Percentiles rank a stretch among this genome's conserved stretches.
Evolutionary conservation across 2,329 filamentous ascomycete genomes (phyloP).

Genomic region (Fusarium xyrophilum): DNA sequence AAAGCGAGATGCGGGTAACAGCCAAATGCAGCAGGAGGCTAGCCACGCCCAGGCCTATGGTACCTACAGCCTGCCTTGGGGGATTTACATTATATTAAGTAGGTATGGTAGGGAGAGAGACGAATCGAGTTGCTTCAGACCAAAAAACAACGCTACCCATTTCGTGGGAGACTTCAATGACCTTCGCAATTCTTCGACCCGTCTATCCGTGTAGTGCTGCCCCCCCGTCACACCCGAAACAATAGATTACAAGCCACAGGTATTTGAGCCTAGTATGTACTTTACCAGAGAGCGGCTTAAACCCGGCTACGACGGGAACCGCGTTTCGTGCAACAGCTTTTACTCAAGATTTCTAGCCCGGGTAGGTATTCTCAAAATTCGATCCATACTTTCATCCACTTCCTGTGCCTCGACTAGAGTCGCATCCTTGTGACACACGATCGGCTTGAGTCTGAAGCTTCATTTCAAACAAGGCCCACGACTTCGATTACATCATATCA

Average conservation of each 20-base stretch:
- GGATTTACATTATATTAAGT: background rate
- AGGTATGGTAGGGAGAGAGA: background rate
- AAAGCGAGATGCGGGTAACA: background rate
- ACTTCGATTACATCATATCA: conserved; percentile 6
- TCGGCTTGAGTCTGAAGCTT: conserved; percentile 12
- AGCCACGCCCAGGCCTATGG: conserved; percentile 1
- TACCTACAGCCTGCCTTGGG: background rate
- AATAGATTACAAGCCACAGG: conserved; percentile 33
- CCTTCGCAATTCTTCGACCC: conserved; percentile 1
- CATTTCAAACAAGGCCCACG: conserved; percentile 5
- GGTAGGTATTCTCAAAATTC: conserved; percentile 33
- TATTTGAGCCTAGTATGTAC: background rate
- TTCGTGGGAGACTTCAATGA: background rate
- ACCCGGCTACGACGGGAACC: conserved; percentile 27
- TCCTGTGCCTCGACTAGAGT: conserved; percentile 36
- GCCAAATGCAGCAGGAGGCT: background rate
- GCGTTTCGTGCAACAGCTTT: conserved; percentile 23
- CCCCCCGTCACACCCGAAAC: conserved; percentile 34
- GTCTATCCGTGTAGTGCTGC: conserved; percentile 6
- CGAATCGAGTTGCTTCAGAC: background rate
- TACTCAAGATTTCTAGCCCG: background rate
- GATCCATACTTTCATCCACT: conserved; percentile 35
- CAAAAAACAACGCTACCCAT: background rate
- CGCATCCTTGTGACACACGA: conserved; percentile 21
- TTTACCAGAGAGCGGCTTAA: conserved; percentile 18